Conservation (phyloP, 176 grass and related monocot species). For the Thalia dealbata region DNA sequence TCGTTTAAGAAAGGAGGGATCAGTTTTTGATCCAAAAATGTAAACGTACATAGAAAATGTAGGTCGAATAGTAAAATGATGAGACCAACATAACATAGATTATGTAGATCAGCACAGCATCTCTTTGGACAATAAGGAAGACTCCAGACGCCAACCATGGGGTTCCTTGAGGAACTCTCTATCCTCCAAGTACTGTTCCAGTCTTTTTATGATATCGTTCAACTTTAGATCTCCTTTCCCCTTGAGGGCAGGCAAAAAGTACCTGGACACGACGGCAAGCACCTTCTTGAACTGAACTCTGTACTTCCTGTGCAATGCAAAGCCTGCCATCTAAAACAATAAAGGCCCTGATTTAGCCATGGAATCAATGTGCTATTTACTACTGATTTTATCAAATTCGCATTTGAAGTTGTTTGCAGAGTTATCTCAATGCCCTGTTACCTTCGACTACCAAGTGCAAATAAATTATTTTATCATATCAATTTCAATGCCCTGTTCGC, state of each 20-base stretch:
- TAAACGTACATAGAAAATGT: too few species aligned
- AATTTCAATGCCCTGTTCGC: too few species aligned
- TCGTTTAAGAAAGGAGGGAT: too few species aligned
- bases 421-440: too few species aligned
- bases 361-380: background rate
- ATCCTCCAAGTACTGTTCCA: conserved; percentile 55
- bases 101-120: background rate
- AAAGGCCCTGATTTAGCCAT: background rate
- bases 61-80: too few species aligned
- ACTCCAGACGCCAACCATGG: conserved; percentile 53
- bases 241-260: conserved; percentile 61
- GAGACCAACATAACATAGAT: too few species aligned
- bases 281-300: conserved; percentile 70
- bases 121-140: conserved; percentile 33
- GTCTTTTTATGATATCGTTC: conserved; percentile 34
- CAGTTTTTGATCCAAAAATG: too few species aligned
- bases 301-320: conserved; percentile 56
- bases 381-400: too few species aligned
- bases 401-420: too few species aligned
- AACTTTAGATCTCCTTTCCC: conserved; percentile 37
- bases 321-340: conserved; percentile 60
- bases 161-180: conserved; percentile 59
- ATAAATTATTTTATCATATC: too few species aligned
- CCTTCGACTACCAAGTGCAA: too few species aligned
- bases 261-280: conserved; percentile 40